These are phyloP conservation scores for Camelina neglecta DNA, from an alignment of 345 rosid genomes.

Conservation along the genomic window DNA sequence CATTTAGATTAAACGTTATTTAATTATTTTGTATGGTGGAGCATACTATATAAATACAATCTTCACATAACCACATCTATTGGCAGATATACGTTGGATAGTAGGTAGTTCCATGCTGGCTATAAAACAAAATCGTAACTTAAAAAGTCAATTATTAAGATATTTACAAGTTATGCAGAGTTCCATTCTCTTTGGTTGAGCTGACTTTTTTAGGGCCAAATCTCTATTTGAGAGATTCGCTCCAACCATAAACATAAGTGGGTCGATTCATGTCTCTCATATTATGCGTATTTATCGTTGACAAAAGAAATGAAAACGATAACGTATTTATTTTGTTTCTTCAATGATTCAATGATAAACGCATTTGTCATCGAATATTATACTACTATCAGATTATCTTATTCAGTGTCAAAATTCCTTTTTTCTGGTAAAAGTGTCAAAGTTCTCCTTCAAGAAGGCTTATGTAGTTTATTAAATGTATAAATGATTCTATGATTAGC, in stretches of 20 bases:
- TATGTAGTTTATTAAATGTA: conserved; percentile 17
- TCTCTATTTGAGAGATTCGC: conserved; percentile 39
- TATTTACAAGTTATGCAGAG: conserved; percentile 21
- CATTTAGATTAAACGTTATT: neutral
- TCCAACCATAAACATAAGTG: conserved; percentile 30
- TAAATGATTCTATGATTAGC: conserved; percentile 24
- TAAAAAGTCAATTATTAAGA: conserved; percentile 35
- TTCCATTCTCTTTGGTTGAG: conserved; percentile 43
- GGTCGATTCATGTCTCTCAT: conserved; percentile 32
- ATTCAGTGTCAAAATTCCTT: conserved; percentile 23
- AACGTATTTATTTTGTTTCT: neutral
- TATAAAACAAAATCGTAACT: conserved; percentile 1
- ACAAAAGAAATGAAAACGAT: neutral
- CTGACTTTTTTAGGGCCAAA: conserved; percentile 27
- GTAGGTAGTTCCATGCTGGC: conserved; percentile 25
- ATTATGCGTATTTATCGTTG: conserved; percentile 22
- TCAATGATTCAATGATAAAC: neutral
- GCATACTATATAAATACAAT: conserved; percentile 1
- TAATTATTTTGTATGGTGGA: conserved; percentile 5
- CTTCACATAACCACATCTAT: neutral
- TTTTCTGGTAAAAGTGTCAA: conserved; percentile 2
- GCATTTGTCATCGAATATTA: conserved; percentile 19
- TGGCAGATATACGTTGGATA: conserved; percentile 30
- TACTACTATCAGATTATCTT: neutral
- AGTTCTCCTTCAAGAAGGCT: neutral